Evolutionary conservation across 2,329 filamentous ascomycete genomes (phyloP).

Genomic region (Pseudovirgaria hyperparasitica): DNA sequence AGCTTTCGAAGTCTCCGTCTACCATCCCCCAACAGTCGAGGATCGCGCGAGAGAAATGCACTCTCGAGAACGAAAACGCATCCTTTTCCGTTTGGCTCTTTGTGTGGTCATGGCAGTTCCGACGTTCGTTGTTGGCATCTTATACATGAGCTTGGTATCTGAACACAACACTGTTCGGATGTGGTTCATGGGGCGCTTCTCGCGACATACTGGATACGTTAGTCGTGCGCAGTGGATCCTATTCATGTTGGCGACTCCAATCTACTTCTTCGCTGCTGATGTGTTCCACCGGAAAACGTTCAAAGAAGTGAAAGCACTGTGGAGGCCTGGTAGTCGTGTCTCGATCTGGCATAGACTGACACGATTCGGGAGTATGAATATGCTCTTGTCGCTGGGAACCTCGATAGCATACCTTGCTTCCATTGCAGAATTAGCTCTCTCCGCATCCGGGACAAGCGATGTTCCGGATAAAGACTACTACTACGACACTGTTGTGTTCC

Average conservation of each 20-base stretch:
- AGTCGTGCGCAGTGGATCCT: conserved; percentile 67
- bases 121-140: conserved; percentile 74
- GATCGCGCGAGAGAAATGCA: conserved; percentile 66
- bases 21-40: conserved; percentile 72
- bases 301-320: conserved; percentile 67
- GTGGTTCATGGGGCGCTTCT: conserved; percentile 59
- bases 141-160: conserved; percentile 76
- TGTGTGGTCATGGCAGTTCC: conserved; percentile 62
- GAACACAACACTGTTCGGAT: conserved; percentile 42
- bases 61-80: conserved; percentile 51
- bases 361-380: conserved; percentile 94
- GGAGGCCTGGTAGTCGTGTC: conserved; percentile 61
- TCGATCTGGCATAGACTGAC: conserved; percentile 67
- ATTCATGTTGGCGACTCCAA: conserved; percentile 68
- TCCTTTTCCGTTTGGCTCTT: conserved; percentile 58
- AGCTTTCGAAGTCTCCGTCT: conserved; percentile 54
- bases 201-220: conserved; percentile 54
- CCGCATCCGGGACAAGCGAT: conserved; percentile 26
- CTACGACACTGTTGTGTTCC: conserved; percentile 85
- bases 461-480: conserved; percentile 39
- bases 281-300: conserved; percentile 69
- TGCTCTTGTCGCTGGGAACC: conserved; percentile 80
- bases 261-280: conserved; percentile 79
- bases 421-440: conserved; percentile 58
- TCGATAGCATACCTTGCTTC: conserved; percentile 80